A percentile compares a stretch with the other conserved stretches of the same genome.
phyloP scores from a whole-genome alignment of 2,329 filamentous ascomycete species.

The Beauveria sp. region DNA sequence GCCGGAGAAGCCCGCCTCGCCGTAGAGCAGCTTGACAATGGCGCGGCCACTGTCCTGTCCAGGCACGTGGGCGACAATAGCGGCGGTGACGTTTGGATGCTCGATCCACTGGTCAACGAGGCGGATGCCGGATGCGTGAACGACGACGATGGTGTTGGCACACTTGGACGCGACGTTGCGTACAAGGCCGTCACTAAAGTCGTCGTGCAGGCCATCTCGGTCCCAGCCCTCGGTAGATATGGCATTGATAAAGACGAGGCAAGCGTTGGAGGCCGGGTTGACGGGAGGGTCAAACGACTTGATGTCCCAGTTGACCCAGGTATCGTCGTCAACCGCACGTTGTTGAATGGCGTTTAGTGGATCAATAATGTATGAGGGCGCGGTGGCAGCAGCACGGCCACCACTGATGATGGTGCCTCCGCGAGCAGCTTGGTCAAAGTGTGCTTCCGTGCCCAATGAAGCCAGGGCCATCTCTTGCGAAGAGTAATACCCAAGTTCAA shows the following conservation, averaged over 20 bases:
- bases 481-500: slow-evolving; percentile 39
- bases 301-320: slow-evolving; percentile 44
- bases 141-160: slow-evolving; percentile 53
- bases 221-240: slow-evolving; percentile 75
- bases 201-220: slow-evolving; percentile 59
- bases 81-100: slow-evolving; percentile 56
- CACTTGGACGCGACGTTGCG: slow-evolving; percentile 52
- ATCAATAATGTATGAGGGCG: slow-evolving; percentile 41
- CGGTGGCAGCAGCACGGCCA: slow-evolving; percentile 43
- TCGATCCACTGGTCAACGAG: slow-evolving; percentile 58
- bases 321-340: slow-evolving; percentile 43
- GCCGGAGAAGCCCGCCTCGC: slow-evolving; percentile 44
- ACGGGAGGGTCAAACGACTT: slow-evolving; percentile 25
- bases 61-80: slow-evolving; percentile 55
- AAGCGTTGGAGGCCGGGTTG: slow-evolving; percentile 41
- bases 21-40: slow-evolving; percentile 50
- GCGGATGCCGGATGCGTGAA: slow-evolving; percentile 56
- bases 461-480: slow-evolving; percentile 38
- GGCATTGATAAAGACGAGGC: slow-evolving; percentile 78
- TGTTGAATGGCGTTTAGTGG: slow-evolving; percentile 52
- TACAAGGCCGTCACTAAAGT: slow-evolving; percentile 54
- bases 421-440: slow-evolving; percentile 41
- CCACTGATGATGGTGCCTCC: slow-evolving; percentile 46
- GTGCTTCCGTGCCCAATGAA: slow-evolving; percentile 31
- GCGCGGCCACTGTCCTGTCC: slow-evolving; percentile 58